These are phyloP conservation scores for Castanea mollissima DNA, from an alignment of 306 rosid species.

Conservation along the genomic window DNA sequence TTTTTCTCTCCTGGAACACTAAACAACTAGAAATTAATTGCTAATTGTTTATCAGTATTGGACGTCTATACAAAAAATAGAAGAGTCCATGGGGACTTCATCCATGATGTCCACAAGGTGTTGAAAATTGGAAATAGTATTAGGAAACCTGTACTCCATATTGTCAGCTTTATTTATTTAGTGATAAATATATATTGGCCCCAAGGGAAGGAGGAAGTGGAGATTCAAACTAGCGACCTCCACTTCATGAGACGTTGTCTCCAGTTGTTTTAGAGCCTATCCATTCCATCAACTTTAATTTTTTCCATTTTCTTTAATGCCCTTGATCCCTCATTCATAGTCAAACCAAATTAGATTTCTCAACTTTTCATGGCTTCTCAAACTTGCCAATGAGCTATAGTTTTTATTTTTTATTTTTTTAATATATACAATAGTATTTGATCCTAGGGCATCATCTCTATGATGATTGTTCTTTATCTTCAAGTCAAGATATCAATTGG, in stretches of 20 bases:
- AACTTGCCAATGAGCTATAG: not conserved
- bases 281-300: not conserved
- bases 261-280: too few species aligned
- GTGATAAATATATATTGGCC: too few species aligned
- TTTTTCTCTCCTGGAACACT: not conserved
- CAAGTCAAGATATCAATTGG: too few species aligned
- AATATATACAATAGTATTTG: too few species aligned
- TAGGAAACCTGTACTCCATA: not conserved
- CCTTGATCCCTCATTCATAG: not conserved
- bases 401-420: too few species aligned
- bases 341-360: slow-evolving; percentile 13
- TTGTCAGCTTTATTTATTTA: not conserved
- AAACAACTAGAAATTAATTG: not conserved
- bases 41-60: not conserved
- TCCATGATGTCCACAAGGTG: too few species aligned
- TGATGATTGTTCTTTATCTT: too few species aligned
- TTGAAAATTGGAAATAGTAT: too few species aligned
- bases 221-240: too few species aligned
- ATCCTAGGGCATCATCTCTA: too few species aligned
- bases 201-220: too few species aligned
- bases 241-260: too few species aligned
- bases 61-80: not conserved
- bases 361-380: slow-evolving; percentile 4
- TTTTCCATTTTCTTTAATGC: not conserved
- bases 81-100: not conserved